These are phyloP conservation scores for Pyrenophora teres DNA, from an alignment of 2,329 filamentous ascomycete species.

Conservation along the genomic window DNA sequence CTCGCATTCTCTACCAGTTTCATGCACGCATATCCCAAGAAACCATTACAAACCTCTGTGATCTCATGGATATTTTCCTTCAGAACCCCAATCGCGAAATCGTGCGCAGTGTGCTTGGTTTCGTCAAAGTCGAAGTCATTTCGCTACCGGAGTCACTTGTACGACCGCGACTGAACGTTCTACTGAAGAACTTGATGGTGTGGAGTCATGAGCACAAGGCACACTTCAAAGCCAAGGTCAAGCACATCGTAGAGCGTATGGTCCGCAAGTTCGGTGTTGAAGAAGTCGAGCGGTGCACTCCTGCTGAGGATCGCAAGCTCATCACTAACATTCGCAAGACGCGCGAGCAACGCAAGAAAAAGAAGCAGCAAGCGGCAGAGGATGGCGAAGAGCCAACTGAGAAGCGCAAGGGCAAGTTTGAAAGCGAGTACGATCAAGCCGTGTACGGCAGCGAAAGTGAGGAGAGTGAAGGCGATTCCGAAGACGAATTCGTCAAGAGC, in stretches of 20 bases:
- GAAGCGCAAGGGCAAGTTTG: constrained; percentile 68
- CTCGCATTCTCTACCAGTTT: constrained; percentile 92
- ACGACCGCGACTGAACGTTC: constrained; percentile 72
- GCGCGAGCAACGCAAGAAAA: constrained; percentile 86
- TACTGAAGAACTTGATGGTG: constrained; percentile 88
- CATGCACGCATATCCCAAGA: constrained; percentile 69
- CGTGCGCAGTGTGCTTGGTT: constrained; percentile 90
- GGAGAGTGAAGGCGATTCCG: constrained; percentile 56
- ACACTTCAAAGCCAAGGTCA: constrained; percentile 95
- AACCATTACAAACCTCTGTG: constrained; percentile 81
- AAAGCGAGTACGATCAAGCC: constrained; percentile 95
- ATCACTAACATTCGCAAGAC: constrained; percentile 95
- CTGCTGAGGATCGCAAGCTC: constrained; percentile 85
- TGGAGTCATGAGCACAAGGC: constrained; percentile 99
- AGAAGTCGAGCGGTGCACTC: constrained; percentile 76
- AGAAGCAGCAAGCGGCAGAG: constrained; percentile 71
- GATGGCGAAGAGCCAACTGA: constrained; percentile 54
- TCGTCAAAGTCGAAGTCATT: constrained; percentile 94
- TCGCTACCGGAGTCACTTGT: constrained; percentile 80
- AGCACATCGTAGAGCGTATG: constrained; percentile 95
- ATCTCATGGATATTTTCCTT: constrained; percentile 94
- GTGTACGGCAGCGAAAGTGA: constrained; percentile 73
- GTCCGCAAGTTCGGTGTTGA: constrained; percentile 88
- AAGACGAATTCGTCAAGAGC: constrained; percentile 44
- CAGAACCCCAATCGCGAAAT: constrained; percentile 97